Conservation (phyloP, 108 stramenopile species). For the Fragilaria radians region DNA sequence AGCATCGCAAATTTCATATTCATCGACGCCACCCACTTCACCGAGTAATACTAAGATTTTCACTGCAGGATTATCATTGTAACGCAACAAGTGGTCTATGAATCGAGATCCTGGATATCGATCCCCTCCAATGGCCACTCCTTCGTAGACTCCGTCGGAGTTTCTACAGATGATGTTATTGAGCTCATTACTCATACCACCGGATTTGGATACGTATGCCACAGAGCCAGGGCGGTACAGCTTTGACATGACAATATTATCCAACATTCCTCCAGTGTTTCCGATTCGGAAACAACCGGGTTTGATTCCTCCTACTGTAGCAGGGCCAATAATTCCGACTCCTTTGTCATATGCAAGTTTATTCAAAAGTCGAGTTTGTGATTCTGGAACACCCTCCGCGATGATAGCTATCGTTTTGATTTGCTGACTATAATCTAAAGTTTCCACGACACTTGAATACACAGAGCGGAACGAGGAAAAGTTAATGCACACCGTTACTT, state of each 20-base stretch:
- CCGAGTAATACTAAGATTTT: slow-evolving; percentile 84
- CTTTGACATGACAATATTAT: slow-evolving; percentile 89
- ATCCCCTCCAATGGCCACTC: slow-evolving; percentile 90
- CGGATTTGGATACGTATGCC: slow-evolving; percentile 87
- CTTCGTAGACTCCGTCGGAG: slow-evolving; percentile 86
- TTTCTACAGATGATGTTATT: slow-evolving; percentile 87
- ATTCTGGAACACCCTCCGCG: slow-evolving; percentile 92
- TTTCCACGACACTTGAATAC: slow-evolving; percentile 68
- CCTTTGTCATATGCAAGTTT: slow-evolving; percentile 62
- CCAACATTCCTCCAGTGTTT: slow-evolving; percentile 93
- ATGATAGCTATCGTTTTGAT: slow-evolving; percentile 88
- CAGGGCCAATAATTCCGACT: slow-evolving; percentile 86
- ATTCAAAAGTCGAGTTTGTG: slow-evolving; percentile 72
- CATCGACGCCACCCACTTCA: slow-evolving; percentile 90
- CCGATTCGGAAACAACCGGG: slow-evolving; percentile 92
- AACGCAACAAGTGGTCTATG: slow-evolving; percentile 84
- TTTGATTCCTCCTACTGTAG: slow-evolving; percentile 90
- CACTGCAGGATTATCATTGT: slow-evolving; percentile 81
- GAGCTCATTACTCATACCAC: slow-evolving; percentile 89
- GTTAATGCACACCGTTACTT: slow-evolving; percentile 77
- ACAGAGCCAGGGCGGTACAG: slow-evolving; percentile 78
- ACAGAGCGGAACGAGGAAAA: slow-evolving; percentile 90
- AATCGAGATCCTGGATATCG: slow-evolving; percentile 86
- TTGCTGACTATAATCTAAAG: slow-evolving; percentile 56
- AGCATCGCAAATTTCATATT: slow-evolving; percentile 87